These are phyloP conservation scores for Heritiera fomes DNA, from an alignment of 345 rosid species.

Conservation along the genomic window DNA sequence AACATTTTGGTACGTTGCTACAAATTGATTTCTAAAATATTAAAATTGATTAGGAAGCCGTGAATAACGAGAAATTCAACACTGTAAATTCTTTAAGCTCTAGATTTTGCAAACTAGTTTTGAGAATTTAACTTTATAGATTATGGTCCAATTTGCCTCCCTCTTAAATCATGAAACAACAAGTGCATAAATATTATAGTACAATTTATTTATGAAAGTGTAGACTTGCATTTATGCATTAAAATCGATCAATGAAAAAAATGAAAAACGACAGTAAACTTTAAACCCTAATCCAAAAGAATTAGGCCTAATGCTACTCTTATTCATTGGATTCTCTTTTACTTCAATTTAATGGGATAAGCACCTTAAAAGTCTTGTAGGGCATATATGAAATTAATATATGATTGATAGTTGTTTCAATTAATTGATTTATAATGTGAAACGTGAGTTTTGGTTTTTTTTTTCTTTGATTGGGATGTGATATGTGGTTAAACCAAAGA, in stretches of 20 bases:
- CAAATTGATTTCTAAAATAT: too few relatives aligned
- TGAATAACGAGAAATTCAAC: not conserved
- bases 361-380: not conserved
- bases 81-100: not conserved
- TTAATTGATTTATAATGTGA: not conserved
- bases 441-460: not conserved
- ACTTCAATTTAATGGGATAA: not conserved
- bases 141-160: not conserved
- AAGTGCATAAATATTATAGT: too few relatives aligned
- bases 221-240: not conserved
- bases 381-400: not conserved
- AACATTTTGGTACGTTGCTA: too few relatives aligned
- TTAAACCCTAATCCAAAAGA: too few relatives aligned
- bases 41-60: too few relatives aligned
- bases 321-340: not conserved
- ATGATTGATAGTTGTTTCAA: not conserved
- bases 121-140: not conserved
- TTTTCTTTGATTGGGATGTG: not conserved
- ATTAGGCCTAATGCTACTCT: not conserved
- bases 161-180: too few relatives aligned
- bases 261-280: not conserved
- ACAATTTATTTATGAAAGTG: too few relatives aligned
- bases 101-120: not conserved
- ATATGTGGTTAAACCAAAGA: not conserved
- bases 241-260: not conserved